Conservation (phyloP, 2,329 filamentous ascomycete genomes). For the Chrysoporthe austroafricana region DNA sequence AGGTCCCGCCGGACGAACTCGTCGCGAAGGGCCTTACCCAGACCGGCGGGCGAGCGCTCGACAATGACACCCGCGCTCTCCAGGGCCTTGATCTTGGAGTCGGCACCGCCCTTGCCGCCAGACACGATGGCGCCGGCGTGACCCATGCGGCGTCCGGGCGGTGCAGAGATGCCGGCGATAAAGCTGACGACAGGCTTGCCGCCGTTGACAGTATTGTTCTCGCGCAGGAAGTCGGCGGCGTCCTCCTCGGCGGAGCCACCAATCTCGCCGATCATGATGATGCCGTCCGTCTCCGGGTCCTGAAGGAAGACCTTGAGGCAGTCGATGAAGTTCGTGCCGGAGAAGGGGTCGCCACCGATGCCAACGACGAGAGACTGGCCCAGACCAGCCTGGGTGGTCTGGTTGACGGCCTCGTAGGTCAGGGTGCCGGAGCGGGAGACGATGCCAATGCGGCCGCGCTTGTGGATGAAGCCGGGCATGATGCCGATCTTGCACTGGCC, state of each 20-base stretch:
- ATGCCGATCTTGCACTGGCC: conserved; percentile 99
- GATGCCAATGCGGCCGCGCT: conserved; percentile 97
- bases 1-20: conserved; percentile 97
- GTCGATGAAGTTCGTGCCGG: conserved; percentile 99
- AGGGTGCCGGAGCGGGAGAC: conserved; percentile 97
- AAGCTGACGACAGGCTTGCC: conserved; percentile 96
- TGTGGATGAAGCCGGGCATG: conserved; percentile 99
- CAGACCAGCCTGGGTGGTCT: conserved; percentile 95
- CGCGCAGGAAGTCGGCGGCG: conserved; percentile 92
- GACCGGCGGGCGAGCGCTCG: conserved; percentile 87
- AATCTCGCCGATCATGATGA: conserved; percentile 99
- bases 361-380: conserved; percentile 98
- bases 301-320: conserved; percentile 96
- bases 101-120: conserved; percentile 95
- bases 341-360: conserved; percentile 98
- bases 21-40: conserved; percentile 91
- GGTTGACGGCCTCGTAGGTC: conserved; percentile 99
- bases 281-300: conserved; percentile 95
- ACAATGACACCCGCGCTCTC: conserved; percentile 94
- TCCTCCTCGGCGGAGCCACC: conserved; percentile 98
- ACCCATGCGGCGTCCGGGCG: conserved; percentile 95
- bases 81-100: conserved; percentile 96
- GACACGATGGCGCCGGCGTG: conserved; percentile 98
- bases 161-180: conserved; percentile 97
- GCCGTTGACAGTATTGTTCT: conserved; percentile 82